These are phyloP conservation scores for Ceratopteris richardii DNA, from an alignment of 75 land plant species.

Conservation along the genomic window DNA sequence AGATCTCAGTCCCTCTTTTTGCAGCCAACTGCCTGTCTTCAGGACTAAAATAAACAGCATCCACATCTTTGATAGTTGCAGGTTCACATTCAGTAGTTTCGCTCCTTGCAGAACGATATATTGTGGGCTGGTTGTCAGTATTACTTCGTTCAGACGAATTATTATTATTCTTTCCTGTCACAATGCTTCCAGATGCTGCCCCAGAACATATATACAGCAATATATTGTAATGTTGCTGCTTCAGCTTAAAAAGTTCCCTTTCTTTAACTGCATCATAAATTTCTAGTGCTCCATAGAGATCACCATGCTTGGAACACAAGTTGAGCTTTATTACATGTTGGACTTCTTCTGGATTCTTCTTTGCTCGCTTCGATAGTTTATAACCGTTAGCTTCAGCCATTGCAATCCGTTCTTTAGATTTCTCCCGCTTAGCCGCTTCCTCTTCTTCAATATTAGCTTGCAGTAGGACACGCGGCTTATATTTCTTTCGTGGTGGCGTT, in stretches of 20 bases:
- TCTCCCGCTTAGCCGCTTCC: too few species aligned
- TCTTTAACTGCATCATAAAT: constrained; percentile 54
- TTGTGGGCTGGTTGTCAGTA: neutral
- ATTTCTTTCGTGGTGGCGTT: too few species aligned
- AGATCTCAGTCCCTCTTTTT: constrained; percentile 52
- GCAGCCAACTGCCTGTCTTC: constrained; percentile 30
- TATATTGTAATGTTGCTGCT: constrained; percentile 61
- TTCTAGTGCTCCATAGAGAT: constrained; percentile 52
- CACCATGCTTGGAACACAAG: constrained; percentile 62
- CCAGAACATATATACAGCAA: constrained; percentile 78
- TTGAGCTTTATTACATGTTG: constrained; percentile 23
- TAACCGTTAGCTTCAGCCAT: neutral
- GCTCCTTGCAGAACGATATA: too few species aligned
- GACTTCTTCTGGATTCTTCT: neutral
- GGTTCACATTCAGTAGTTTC: neutral
- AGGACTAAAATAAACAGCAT: constrained; percentile 19
- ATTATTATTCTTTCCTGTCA: constrained; percentile 41
- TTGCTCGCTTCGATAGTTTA: neutral
- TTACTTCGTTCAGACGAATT: neutral
- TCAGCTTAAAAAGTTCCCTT: constrained; percentile 22
- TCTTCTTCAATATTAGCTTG: too few species aligned
- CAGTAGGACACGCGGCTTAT: too few species aligned
- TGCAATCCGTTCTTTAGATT: too few species aligned
- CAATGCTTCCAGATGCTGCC: constrained; percentile 34
- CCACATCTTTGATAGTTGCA: constrained; percentile 1